Evolutionary conservation across 495 filamentous ascomycete species (phyloP), one percentile per base, ranked within the genome.

Genomic region (Hyaloscypha finlandica): DNA sequence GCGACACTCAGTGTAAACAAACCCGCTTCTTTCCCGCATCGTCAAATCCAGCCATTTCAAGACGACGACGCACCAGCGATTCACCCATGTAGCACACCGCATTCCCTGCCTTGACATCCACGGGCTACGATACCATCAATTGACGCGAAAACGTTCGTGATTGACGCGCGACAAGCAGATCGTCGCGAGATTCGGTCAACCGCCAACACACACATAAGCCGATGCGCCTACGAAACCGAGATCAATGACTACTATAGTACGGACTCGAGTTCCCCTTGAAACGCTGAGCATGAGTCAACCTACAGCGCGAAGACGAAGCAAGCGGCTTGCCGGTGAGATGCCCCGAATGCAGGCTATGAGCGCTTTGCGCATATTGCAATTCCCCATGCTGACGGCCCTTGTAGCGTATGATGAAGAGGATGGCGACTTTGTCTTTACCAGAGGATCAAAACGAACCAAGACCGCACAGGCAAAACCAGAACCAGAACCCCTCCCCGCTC

Each of bases 231-330:
- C 25, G n/a, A 73, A 59, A 48, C 35, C 59, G 22, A 57, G 55
- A 71, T 85, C 83, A 82, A 86, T 86, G 84, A 85, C 84, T 83
- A 86, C 83, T 74, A 78, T 86, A 77, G 78, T 86, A 74, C 81
- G 79, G 74, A 83, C 79, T 70, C 84, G 83, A 70, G 81, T 81
- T 74, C 83, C 84, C 75, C 77, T 85, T 78, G 80, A 85, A 79
- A 78, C 81, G 71, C 76, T 85, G 79, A 85, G 81, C 81, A 86
- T 85, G 83, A 85, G 78, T 78, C 82, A 82, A 77, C 76, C 82
- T 74, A 81, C 80, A 77, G 81, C 79, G 67, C 79, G 83, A 73
- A 77, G 81, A 67, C 51, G 67, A 59, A 85, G 84, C 72, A 83
- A 84, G 77, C 83, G 84, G 71, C 79, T 85, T 71, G 83, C 84